phyloP scores from a whole-genome alignment of 768 basidiomycete genomes.

The Mycena haematopus region DNA sequence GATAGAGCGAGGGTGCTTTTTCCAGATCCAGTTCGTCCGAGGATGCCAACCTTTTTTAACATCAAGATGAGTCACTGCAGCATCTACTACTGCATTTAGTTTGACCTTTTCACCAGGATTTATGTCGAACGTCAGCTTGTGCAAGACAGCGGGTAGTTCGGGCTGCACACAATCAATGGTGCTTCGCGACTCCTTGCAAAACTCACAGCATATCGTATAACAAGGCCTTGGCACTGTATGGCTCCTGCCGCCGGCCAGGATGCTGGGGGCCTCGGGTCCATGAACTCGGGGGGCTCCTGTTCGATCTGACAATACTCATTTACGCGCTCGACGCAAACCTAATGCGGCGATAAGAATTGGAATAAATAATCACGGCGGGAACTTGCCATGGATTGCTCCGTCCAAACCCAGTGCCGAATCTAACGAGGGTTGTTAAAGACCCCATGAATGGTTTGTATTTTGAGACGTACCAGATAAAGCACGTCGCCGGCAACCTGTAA shows the following conservation, averaged over 20 bases:
- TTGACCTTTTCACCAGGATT: slow-evolving; percentile 76
- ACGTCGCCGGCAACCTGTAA: slow-evolving; percentile 58
- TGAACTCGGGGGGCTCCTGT: slow-evolving; percentile 80
- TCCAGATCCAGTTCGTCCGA: slow-evolving; percentile 75
- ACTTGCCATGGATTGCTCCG: slow-evolving; percentile 89
- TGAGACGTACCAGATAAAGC: slow-evolving; percentile 58
- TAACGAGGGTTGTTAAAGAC: slow-evolving; percentile 23
- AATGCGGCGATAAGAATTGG: slow-evolving; percentile 12
- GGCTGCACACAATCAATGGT: slow-evolving; percentile 52
- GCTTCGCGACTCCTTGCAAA: slow-evolving; percentile 60
- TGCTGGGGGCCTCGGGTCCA: slow-evolving; percentile 81
- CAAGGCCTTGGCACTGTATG: slow-evolving; percentile 72
- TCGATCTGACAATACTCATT: slow-evolving; percentile 87
- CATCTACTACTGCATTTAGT: not conserved
- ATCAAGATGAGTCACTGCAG: not conserved
- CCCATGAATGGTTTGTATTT: not conserved
- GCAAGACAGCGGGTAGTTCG: slow-evolving; percentile 85
- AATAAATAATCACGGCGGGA: not conserved
- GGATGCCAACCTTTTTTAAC: slow-evolving; percentile 64
- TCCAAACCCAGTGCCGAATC: slow-evolving; percentile 80
- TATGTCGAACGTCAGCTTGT: slow-evolving; percentile 76
- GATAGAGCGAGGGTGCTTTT: slow-evolving; percentile 87
- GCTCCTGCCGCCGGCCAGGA: slow-evolving; percentile 81
- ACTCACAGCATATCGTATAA: slow-evolving; percentile 41
- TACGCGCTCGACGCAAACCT: slow-evolving; percentile 87